A percentile compares a stretch with the other conserved stretches of the same genome.
These are phyloP conservation scores for Stachybotrys echinatus DNA, from an alignment of 2,329 filamentous ascomycete species.

Conservation along the genomic window DNA sequence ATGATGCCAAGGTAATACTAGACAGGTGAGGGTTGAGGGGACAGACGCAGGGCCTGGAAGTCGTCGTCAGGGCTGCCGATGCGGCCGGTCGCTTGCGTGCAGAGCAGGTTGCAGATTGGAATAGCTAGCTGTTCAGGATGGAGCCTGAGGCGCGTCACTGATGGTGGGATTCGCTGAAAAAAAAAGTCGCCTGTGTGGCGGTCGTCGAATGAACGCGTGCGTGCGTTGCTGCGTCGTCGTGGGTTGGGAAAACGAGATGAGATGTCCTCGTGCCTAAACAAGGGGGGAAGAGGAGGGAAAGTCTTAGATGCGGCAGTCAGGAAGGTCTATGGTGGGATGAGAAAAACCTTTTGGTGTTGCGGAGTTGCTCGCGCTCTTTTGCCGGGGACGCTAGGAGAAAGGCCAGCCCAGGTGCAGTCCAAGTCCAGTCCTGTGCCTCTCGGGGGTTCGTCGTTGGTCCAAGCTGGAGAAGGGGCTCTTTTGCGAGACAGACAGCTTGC, in stretches of 20 bases:
- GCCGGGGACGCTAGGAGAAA: neutral
- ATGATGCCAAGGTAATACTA: neutral
- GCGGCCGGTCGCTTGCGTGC: slow-evolving; percentile 18
- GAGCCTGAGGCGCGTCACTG: neutral
- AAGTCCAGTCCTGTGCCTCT: too few relatives aligned
- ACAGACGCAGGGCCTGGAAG: neutral
- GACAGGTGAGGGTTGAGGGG: neutral
- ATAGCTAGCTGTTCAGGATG: too few relatives aligned
- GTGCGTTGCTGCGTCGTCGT: slow-evolving; percentile 6
- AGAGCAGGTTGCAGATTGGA: too few relatives aligned
- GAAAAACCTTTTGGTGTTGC: neutral
- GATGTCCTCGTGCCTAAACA: neutral
- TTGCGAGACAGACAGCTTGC: neutral
- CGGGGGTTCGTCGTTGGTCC: neutral
- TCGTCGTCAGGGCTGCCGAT: slow-evolving; percentile 27
- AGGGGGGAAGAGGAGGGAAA: slow-evolving; percentile 8
- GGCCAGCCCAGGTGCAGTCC: neutral
- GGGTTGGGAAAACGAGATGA: slow-evolving; percentile 4
- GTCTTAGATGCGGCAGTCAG: neutral
- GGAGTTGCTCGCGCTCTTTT: neutral
- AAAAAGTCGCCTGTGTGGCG: neutral
- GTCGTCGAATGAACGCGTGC: neutral
- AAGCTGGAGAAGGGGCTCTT: neutral
- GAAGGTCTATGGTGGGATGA: neutral
- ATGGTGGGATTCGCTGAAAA: neutral